Conservation (phyloP, 345 rosid species). For the Crucihimalaya himalaica region DNA sequence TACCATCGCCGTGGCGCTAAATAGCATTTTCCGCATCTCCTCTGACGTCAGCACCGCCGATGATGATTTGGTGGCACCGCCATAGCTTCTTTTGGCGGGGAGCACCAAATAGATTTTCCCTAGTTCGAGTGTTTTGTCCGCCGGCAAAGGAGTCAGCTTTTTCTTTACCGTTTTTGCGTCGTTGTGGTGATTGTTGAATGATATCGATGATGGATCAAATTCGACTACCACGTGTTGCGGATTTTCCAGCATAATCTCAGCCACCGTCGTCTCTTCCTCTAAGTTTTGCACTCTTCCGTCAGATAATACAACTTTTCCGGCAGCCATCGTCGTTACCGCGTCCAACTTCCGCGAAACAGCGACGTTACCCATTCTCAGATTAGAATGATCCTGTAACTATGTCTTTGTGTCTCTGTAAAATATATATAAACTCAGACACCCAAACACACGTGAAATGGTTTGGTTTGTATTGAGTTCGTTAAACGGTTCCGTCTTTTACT, state of each 20-base stretch:
- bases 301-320: conserved; percentile 60
- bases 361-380: conserved; percentile 57
- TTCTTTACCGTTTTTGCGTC: conserved; percentile 32
- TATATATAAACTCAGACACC: not conserved
- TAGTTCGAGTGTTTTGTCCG: conserved; percentile 63
- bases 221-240: conserved; percentile 81
- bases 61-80: conserved; percentile 35
- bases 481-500: conserved; percentile 66
- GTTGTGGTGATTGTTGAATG: conserved; percentile 18
- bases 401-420: not conserved
- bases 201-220: conserved; percentile 43
- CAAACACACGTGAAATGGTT: conserved; percentile 25
- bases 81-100: conserved; percentile 48
- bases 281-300: conserved; percentile 61
- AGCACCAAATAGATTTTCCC: conserved; percentile 64
- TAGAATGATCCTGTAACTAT: not conserved
- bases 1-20: conserved; percentile 51
- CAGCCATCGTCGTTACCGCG: conserved; percentile 7
- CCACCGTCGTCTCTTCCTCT: conserved; percentile 56
- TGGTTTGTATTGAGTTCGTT: conserved; percentile 56
- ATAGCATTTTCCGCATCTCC: conserved; percentile 52
- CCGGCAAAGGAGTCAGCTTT: conserved; percentile 64
- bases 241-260: conserved; percentile 80
- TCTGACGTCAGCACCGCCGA: conserved; percentile 42
- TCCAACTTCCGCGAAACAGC: conserved; percentile 36